A percentile compares a stretch with the other conserved stretches of the same genome.
Conservation (phyloP, 192 early-diverging fungal genomes). For the Chytriomyces sp. region DNA sequence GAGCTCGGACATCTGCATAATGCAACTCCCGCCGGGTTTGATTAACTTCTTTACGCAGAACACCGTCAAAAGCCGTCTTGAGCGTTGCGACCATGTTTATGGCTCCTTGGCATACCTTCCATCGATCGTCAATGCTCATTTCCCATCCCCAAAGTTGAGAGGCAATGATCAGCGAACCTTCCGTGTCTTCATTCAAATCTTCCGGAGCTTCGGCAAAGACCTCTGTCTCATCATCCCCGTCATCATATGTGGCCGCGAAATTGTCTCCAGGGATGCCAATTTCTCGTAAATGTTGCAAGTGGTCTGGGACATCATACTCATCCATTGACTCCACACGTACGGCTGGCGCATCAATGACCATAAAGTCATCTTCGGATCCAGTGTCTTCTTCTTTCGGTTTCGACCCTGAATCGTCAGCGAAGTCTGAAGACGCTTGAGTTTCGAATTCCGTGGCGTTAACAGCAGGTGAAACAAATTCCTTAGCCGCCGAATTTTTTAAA, state of each 20-base stretch:
- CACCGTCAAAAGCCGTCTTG: slow-evolving; percentile 16
- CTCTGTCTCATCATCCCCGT: slow-evolving; percentile 34
- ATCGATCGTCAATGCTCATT: slow-evolving; percentile 41
- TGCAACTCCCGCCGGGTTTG: slow-evolving; percentile 27
- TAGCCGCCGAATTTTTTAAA: no score
- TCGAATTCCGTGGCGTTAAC: background rate
- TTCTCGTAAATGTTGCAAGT: slow-evolving; percentile 48
- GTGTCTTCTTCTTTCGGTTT: background rate
- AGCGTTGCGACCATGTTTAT: slow-evolving; percentile 26
- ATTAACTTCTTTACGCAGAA: slow-evolving; percentile 21
- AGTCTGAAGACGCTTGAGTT: no score
- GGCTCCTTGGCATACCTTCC: slow-evolving; percentile 32
- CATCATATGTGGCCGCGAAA: background rate
- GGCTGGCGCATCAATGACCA: background rate
- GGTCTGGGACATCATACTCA: slow-evolving; percentile 36
- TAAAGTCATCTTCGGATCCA: slow-evolving; percentile 5
- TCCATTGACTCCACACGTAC: slow-evolving; percentile 50
- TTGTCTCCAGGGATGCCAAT: slow-evolving; percentile 27
- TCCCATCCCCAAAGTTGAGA: slow-evolving; percentile 35
- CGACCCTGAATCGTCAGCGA: background rate
- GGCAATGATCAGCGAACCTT: background rate
- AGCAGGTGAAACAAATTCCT: no score
- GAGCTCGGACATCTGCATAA: slow-evolving; percentile 42
- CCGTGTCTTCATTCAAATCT: background rate
- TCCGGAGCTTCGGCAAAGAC: background rate